Base-by-base conservation (phyloP, 176 grass and related monocot genomes). In the Carex pumila region DNA sequence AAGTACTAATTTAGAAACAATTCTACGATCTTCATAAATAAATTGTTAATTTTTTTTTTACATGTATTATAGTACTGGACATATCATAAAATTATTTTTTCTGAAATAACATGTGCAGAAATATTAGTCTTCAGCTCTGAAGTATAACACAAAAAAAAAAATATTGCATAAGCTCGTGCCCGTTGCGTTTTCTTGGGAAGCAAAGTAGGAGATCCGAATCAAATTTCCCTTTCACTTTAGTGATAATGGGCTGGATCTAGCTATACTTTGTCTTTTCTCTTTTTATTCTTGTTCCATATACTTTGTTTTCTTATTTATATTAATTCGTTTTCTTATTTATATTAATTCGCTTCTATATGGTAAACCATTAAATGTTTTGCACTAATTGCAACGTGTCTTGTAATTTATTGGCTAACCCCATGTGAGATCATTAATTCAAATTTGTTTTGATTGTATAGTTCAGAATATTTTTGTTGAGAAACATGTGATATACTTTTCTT, bases 341-440 rank as follows among this genome's bases (percentile, higher is more conserved):
- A 65, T 64, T 47, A 64, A 57, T 4, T 25, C 50, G 34, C 12
- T 82, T 65, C n/a, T 49, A 45, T 81, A 65, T 1, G 7, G 18
- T 43, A 82, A 82, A 49, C 45, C 58, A 37, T 65, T 7, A 65
- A 15, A 65, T 65, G 17, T 64, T 22, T 79, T 30, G 60, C 57
- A 41, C n/a, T 66, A 61, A 65, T 45, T 63, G 61, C 39, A n/a
- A 65, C 39, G 61, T 82, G 12, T 59, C 59, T 25, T 82, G 31
- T 65, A 25, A 82, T 65, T 49, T 49, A 50, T 37, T 82, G 60
- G 9, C 79, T 9, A 82, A 25, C 6, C 37, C 32, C 60, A 82
- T 82, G 80, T 82, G 60, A 30, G 60, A 65, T 50, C 80, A 82
- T 19, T 82, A 82, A 64, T 65, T 65, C 56, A 81, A 63, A 37